Base-by-base conservation (phyloP, 1,139 yeast species). In the Geotrichum klebahnii region DNA sequence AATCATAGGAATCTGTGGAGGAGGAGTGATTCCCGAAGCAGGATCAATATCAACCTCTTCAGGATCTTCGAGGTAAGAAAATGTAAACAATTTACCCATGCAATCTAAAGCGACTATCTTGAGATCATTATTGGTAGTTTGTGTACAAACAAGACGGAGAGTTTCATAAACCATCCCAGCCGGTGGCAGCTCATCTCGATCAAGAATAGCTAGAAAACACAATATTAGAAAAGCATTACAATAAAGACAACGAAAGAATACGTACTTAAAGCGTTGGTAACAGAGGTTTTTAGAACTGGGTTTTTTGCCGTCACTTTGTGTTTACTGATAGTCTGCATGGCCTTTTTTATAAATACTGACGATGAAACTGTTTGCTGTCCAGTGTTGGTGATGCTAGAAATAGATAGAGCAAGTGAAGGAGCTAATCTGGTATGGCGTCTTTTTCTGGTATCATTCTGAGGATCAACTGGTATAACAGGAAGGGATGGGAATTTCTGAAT, bases 81-180 rank as follows among this genome's bases (percentile, higher is more conserved):
- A 82, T 0, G 84, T 77, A 62, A 82, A 80, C 23, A 82, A 71
- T 61, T 82, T 83, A 45, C 84, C 79, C 34, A 83, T 69, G 60
- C 85, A 79, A 61, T 82, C 89, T 55, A 83, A 66, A 1, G 88
- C 81, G 33, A 72, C 67, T 22, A 78, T 74, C 55, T 79, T 79
- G 26, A 81, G 71, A 9, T 77, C 81, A 10, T 71, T 69, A 43
- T 73, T 75, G 41, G 73, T 67, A 8, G 80, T 73, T 44, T 68
- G 70, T 53, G 79, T 74, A 59, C 84, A 80, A 2, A 82, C 78
- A 8, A 77, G 60, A 55, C 81, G 71, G 53, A 83, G 67, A 1
- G 87, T 81, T 57, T 81, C 86, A 61, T 82, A 80, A 4, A 83
- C 73, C 12, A 70, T 65, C 9, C 67, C 59, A 0, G 82, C 77